A percentile compares a stretch with the other conserved stretches of the same genome.
phyloP scores from a whole-genome alignment of 148 eudicot species.

The Amaranthus palmeri region DNA sequence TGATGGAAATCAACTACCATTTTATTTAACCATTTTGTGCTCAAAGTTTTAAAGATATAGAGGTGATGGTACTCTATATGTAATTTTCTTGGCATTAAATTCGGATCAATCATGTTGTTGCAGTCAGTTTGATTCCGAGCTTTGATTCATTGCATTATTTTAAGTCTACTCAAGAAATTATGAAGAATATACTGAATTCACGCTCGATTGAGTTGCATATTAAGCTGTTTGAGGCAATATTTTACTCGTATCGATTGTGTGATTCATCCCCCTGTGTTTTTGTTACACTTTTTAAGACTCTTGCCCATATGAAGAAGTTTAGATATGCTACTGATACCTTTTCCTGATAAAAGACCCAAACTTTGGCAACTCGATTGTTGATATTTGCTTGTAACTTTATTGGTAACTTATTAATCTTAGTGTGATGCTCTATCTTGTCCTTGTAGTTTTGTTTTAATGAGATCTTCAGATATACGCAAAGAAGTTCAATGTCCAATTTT shows the following conservation, averaged over 20 bases:
- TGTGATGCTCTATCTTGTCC: slow-evolving; percentile 4
- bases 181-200: slow-evolving; percentile 36
- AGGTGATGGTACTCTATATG: neutral
- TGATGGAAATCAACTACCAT: neutral
- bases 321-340: slow-evolving; percentile 51
- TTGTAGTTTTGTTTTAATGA: slow-evolving; percentile 52
- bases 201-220: slow-evolving; percentile 26
- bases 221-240: slow-evolving; percentile 45
- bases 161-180: slow-evolving; percentile 53
- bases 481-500: slow-evolving; percentile 92
- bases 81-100: too few relatives aligned
- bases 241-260: slow-evolving; percentile 58
- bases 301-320: slow-evolving; percentile 60
- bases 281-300: slow-evolving; percentile 58
- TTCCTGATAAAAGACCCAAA: slow-evolving; percentile 45
- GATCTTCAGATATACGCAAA: slow-evolving; percentile 64
- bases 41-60: slow-evolving; percentile 4
- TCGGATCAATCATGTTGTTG: too few relatives aligned
- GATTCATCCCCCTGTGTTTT: slow-evolving; percentile 76
- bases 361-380: slow-evolving; percentile 7
- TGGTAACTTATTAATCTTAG: neutral
- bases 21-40: neutral
- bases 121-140: too few relatives aligned
- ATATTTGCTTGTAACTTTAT: neutral
- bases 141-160: too few relatives aligned